A percentile compares a stretch with the other conserved stretches of the same genome.
Evolutionary conservation across 108 stramenopile genomes (phyloP).

Genomic region (Nannochloropsis salina): DNA sequence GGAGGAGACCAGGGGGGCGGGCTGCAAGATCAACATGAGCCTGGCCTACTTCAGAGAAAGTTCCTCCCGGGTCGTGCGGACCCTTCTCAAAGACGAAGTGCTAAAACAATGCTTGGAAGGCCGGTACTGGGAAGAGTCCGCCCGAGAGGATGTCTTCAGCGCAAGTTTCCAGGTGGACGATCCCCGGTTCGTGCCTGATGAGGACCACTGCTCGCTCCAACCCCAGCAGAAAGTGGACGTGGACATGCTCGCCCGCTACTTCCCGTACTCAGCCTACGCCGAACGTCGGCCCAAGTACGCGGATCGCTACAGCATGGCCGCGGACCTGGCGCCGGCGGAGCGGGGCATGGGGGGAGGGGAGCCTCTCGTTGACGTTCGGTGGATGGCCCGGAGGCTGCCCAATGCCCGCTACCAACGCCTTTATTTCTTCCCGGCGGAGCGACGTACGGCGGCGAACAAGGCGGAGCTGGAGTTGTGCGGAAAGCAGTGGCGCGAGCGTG

Average conservation of each 20-base stretch:
- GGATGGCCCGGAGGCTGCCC: neutral
- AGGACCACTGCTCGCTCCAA: neutral
- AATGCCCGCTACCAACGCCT: neutral
- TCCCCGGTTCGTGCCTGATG: neutral
- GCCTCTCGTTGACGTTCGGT: neutral
- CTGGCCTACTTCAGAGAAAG: neutral
- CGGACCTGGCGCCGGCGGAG: neutral
- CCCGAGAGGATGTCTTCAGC: neutral
- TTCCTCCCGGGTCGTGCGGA: neutral
- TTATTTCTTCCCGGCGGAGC: neutral
- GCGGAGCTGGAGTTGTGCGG: neutral
- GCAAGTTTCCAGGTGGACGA: neutral
- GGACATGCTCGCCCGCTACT: neutral
- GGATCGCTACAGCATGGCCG: neutral
- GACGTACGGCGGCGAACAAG: neutral
- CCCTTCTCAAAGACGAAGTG: neutral
- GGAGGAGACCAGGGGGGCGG: neutral
- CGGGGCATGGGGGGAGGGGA: neutral
- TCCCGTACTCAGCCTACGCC: neutral
- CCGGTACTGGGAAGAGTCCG: neutral
- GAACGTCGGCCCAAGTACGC: neutral
- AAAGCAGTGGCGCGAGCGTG: slow-evolving; percentile 1
- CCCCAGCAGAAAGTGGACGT: slow-evolving; percentile 9
- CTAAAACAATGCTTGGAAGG: neutral
- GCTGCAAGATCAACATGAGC: neutral